Base-by-base conservation (phyloP, 139 green algal genomes). In the Asterochloris sp. region DNA sequence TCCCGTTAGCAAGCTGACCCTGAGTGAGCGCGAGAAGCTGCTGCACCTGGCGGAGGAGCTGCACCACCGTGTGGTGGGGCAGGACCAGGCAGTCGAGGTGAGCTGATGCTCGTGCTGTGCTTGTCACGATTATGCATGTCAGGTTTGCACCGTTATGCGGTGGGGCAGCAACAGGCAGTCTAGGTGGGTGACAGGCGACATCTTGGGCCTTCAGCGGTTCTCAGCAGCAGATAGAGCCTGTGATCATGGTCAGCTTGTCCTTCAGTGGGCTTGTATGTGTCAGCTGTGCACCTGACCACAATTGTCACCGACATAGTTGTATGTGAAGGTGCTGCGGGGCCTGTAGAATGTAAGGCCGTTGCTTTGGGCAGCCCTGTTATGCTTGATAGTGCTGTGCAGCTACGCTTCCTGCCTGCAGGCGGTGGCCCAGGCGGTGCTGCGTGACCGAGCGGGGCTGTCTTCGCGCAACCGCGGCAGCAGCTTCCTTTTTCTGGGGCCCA, bases 401-500 rank as follows among this genome's bases (percentile, higher is more conserved):
- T 9, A 54, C 6, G 38, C 38, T 54, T 6, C 6, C 38, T 54
- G 6, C 38, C 85, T 94, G 26, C 78, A 81, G 54, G 91, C 90
- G 21, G 88, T 96, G 29, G 79, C 87, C 2, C 76, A 87, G 15
- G 90, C 93, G 0, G 86, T 95, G 83, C 88, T 95, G 88, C 82
- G 93, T 78, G 87, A 76, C 28, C 87, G 91, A 13, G 94, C 93
- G 0, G 94, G 94, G 23, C 87, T 97, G 68, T 86, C 83, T 68
- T 75, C 86, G 11, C 84, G 81, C 74, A 89, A 69, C 79, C 87
- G 91, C 63, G 92, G 92, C 86, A 87, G 81, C 83, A 90, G 80
- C 78, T 98, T 98, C 90, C 87, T 98, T n/a, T 98, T 98, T 87
- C 88, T 97, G 66, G 95, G 95, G 11, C 95, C 95, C 13, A 96